Percentiles rank a stretch among this genome's conserved stretches.
Evolutionary conservation across 2,329 filamentous ascomycete genomes (phyloP).

Genomic region (Paramyrothecium roridum): DNA sequence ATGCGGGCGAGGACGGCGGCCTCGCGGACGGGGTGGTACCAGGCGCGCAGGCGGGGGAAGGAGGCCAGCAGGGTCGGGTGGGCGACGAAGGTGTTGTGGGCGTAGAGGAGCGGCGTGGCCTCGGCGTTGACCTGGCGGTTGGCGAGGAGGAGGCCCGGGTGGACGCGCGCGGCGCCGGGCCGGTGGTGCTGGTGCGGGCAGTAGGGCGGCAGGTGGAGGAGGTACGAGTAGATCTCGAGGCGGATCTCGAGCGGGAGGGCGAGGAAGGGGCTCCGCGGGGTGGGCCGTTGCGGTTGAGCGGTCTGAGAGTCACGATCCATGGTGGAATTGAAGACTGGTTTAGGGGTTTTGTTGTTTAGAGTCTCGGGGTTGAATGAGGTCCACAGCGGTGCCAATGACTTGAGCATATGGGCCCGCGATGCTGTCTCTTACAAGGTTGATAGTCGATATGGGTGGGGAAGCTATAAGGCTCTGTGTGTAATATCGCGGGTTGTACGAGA

Average conservation of each 20-base stretch:
- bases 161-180: conserved; percentile 17
- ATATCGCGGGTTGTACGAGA: too few relatives aligned
- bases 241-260: conserved; percentile 42
- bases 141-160: conserved; percentile 36
- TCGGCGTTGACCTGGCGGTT: conserved; percentile 39
- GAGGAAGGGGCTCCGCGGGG: conserved; percentile 28
- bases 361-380: too few relatives aligned
- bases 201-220: conserved; percentile 33
- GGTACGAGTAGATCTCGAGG: conserved; percentile 41
- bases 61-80: conserved; percentile 35
- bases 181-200: conserved; percentile 15
- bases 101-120: conserved; percentile 37
- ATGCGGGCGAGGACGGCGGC: conserved; percentile 26
- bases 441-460: too few relatives aligned
- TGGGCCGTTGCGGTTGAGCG: conserved; percentile 8
- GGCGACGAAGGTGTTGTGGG: conserved; percentile 39
- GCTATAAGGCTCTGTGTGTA: too few relatives aligned
- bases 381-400: too few relatives aligned
- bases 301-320: conserved; percentile 8
- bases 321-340: too few relatives aligned
- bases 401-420: too few relatives aligned
- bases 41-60: conserved; percentile 34
- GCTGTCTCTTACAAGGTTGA: too few relatives aligned
- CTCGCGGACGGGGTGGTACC: conserved; percentile 26
- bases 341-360: too few relatives aligned